Conservation (phyloP, 441 rosid species). For the Adansonia gregorii region DNA sequence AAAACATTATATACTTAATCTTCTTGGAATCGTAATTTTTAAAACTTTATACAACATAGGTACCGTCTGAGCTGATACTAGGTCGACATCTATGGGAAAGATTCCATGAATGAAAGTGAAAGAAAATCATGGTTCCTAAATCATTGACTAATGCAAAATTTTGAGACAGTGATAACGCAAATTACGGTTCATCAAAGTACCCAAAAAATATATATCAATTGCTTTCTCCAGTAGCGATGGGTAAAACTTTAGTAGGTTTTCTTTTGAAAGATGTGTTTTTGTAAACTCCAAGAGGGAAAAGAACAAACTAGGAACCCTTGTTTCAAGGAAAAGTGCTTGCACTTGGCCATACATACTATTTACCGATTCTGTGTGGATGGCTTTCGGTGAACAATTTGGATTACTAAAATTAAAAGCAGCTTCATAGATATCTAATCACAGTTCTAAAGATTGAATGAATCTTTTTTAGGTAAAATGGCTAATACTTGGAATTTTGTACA, state of each 20-base stretch:
- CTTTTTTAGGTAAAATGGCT: not conserved
- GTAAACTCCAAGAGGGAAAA: not conserved
- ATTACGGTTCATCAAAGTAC: not conserved
- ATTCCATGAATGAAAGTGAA: not conserved
- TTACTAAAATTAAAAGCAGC: not conserved
- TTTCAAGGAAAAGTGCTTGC: not conserved
- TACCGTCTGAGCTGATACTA: too few species aligned
- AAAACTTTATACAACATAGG: too few species aligned
- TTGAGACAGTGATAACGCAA: constrained; percentile 5
- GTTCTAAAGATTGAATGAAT: not conserved
- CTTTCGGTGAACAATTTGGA: not conserved
- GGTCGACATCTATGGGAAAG: too few species aligned
- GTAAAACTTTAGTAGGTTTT: not conserved
- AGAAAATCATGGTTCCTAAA: not conserved
- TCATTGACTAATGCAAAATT: not conserved
- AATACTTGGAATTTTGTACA: not conserved
- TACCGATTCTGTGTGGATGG: not conserved
- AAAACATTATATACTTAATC: too few species aligned
- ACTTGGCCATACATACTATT: not conserved
- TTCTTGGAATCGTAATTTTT: too few species aligned
- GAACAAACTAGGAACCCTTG: not conserved
- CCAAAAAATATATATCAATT: not conserved
- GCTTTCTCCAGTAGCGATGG: not conserved
- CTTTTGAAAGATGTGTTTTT: not conserved
- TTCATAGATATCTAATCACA: not conserved